These are phyloP conservation scores for Cryphonectria japonica DNA, from an alignment of 2,329 filamentous ascomycete genomes.

Conservation along the genomic window DNA sequence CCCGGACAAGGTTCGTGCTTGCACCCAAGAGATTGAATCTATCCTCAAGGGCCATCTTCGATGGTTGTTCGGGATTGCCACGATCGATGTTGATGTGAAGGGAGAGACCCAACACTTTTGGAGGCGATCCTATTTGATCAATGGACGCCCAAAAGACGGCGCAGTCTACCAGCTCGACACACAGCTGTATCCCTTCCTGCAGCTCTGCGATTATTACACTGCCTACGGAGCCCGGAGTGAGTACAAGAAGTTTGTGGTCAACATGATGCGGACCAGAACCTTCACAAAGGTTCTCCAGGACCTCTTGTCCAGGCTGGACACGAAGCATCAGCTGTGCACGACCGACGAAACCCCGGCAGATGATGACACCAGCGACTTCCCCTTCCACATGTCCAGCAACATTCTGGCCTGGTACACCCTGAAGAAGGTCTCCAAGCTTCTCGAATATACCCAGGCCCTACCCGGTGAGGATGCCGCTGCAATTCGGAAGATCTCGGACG, in stretches of 20 bases:
- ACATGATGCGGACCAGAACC: constrained; percentile 18
- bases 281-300: constrained; percentile 25
- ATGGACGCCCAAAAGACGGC: constrained; percentile 31
- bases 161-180: constrained; percentile 33
- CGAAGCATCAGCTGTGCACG: constrained; percentile 20
- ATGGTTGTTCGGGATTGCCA: constrained; percentile 31
- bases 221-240: constrained; percentile 2
- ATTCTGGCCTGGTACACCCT: constrained; percentile 32
- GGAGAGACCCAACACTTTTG: constrained; percentile 23
- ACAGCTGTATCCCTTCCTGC: constrained; percentile 33
- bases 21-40: background rate
- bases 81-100: background rate
- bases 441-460: background rate
- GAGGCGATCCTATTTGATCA: constrained; percentile 33
- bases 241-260: constrained; percentile 6
- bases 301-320: constrained; percentile 21
- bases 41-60: constrained; percentile 25
- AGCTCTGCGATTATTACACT: constrained; percentile 31
- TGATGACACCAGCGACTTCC: constrained; percentile 27
- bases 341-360: constrained; percentile 33
- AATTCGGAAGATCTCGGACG: background rate
- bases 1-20: background rate
- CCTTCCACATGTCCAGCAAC: constrained; percentile 32
- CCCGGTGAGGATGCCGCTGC: background rate
- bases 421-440: constrained; percentile 8